Percentiles rank a stretch among this genome's conserved stretches.
These are phyloP conservation scores for Penicillium paradoxum DNA, from an alignment of 495 filamentous ascomycete genomes.

Conservation along the genomic window DNA sequence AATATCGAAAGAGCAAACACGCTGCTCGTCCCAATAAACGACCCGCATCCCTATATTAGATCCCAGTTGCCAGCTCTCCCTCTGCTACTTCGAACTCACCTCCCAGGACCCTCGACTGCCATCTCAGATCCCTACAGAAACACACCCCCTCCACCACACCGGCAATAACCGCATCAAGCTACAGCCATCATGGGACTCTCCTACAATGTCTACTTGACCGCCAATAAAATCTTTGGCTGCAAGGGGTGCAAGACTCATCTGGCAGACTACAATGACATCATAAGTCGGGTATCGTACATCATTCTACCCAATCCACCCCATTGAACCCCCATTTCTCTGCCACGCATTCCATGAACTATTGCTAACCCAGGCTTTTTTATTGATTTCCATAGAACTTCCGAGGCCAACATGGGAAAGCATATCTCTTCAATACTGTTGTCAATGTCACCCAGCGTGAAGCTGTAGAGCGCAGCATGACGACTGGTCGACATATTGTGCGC, in stretches of 20 bases:
- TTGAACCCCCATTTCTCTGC: too few relatives aligned
- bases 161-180: constrained; percentile 5
- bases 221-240: constrained; percentile 89
- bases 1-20: constrained; percentile 4
- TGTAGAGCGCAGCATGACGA: constrained; percentile 97
- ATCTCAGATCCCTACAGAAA: constrained; percentile 1
- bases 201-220: constrained; percentile 94
- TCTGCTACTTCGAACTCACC: constrained; percentile 7
- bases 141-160: neutral
- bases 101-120: neutral
- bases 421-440: constrained; percentile 90
- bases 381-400: constrained; percentile 77
- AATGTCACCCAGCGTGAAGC: constrained; percentile 78
- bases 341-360: too few relatives aligned
- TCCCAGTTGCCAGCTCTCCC: neutral
- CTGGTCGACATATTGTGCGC: constrained; percentile 85
- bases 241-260: constrained; percentile 94
- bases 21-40: constrained; percentile 3
- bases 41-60: neutral
- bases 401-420: constrained; percentile 97
- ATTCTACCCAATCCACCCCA: constrained; percentile 12
- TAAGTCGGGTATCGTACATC: constrained; percentile 67
- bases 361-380: constrained; percentile 12
- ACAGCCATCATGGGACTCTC: constrained; percentile 73
- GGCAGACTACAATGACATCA: constrained; percentile 90